phyloP scores from a whole-genome alignment of 495 filamentous ascomycete species.

The Penicillium silybi region DNA sequence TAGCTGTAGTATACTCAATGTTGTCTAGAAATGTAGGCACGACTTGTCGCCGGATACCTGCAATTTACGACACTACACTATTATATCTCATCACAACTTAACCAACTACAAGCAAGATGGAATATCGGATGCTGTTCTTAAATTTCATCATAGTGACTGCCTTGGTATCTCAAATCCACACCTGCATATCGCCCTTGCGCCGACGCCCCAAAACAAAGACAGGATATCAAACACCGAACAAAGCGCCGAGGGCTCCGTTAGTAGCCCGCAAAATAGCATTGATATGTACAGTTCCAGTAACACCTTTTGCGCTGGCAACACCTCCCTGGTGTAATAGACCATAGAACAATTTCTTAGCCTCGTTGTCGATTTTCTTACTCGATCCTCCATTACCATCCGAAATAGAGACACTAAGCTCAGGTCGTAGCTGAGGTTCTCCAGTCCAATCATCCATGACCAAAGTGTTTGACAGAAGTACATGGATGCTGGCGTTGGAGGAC shows the following conservation, averaged over 20 bases:
- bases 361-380: constrained; percentile 32
- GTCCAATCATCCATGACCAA: constrained; percentile 40
- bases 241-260: constrained; percentile 29
- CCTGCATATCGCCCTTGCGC: constrained; percentile 2
- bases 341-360: constrained; percentile 39
- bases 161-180: constrained; percentile 14
- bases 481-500: constrained; percentile 6
- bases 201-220: constrained; percentile 8
- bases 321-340: constrained; percentile 30
- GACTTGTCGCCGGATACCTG: too few relatives aligned
- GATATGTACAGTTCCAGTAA: constrained; percentile 14
- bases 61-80: too few relatives aligned
- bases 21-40: too few relatives aligned
- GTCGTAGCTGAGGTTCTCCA: constrained; percentile 35
- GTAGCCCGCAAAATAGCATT: constrained; percentile 34
- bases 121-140: neutral
- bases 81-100: neutral
- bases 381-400: constrained; percentile 8
- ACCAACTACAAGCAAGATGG: neutral
- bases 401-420: constrained; percentile 33
- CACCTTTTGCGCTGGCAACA: constrained; percentile 1
- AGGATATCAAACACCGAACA: constrained; percentile 24
- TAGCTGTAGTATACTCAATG: neutral
- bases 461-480: constrained; percentile 31
- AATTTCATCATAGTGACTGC: neutral